These are phyloP conservation scores for Alisma plantagoaquatica DNA, from an alignment of 106 monocot species.

Conservation along the genomic window DNA sequence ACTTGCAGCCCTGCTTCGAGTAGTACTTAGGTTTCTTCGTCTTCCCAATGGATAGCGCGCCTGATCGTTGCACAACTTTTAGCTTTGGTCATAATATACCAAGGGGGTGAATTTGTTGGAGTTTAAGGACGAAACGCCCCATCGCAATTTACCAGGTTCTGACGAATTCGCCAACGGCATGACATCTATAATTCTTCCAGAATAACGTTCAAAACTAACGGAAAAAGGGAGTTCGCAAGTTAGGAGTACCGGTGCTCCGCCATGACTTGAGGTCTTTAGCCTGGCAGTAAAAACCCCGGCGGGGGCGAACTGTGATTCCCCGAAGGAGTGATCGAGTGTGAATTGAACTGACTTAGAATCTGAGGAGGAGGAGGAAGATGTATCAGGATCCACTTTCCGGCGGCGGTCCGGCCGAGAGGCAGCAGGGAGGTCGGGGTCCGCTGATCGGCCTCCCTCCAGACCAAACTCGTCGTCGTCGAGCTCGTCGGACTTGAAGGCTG, in stretches of 20 bases:
- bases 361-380: slow-evolving; percentile 13
- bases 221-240: neutral
- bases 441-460: slow-evolving; percentile 25
- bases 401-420: slow-evolving; percentile 3
- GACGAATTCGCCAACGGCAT: no score
- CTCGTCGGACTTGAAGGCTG: slow-evolving; percentile 69
- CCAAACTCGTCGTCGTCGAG: slow-evolving; percentile 72
- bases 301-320: slow-evolving; percentile 39
- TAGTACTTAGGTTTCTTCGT: no score
- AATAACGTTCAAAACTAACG: neutral
- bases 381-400: slow-evolving; percentile 18
- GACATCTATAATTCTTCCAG: neutral
- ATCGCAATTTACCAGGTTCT: no score
- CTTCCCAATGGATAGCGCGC: no score
- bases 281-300: slow-evolving; percentile 89
- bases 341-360: slow-evolving; percentile 75
- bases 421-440: slow-evolving; percentile 12
- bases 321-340: slow-evolving; percentile 73
- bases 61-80: no score
- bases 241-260: slow-evolving; percentile 26
- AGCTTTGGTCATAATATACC: neutral
- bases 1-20: no score
- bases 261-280: slow-evolving; percentile 66
- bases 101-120: no score
- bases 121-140: no score